phyloP scores from a whole-genome alignment of 495 filamentous ascomycete genomes.

The Lasiosphaeria miniovina region DNA sequence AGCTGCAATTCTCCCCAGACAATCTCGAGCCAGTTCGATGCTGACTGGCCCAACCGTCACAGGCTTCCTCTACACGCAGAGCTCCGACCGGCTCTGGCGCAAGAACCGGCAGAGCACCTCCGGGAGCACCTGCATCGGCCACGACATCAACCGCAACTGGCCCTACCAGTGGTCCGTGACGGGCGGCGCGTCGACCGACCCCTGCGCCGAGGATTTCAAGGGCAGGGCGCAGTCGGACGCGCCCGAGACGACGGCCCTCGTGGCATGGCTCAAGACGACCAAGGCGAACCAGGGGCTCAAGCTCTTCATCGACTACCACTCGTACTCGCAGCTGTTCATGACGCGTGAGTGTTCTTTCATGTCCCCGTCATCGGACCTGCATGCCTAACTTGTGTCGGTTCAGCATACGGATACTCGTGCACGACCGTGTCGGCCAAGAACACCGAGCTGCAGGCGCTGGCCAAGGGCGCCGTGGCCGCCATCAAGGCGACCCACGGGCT shows the following conservation, averaged over 20 bases:
- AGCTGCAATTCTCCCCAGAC: background rate
- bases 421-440: slow-evolving; percentile 38
- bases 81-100: slow-evolving; percentile 57
- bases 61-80: slow-evolving; percentile 56
- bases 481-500: slow-evolving; percentile 51
- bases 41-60: slow-evolving; percentile 55
- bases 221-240: slow-evolving; percentile 44
- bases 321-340: slow-evolving; percentile 51
- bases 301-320: slow-evolving; percentile 60
- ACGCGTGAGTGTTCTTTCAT: slow-evolving; percentile 19
- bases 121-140: slow-evolving; percentile 49
- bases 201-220: slow-evolving; percentile 53
- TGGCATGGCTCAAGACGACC: slow-evolving; percentile 37
- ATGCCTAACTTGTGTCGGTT: slow-evolving; percentile 5
- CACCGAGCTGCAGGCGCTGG: slow-evolving; percentile 43
- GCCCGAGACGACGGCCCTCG: slow-evolving; percentile 49
- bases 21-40: slow-evolving; percentile 41
- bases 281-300: slow-evolving; percentile 47
- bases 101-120: slow-evolving; percentile 56
- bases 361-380: background rate
- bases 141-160: slow-evolving; percentile 67
- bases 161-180: slow-evolving; percentile 47
- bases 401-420: slow-evolving; percentile 40
- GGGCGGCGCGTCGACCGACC: slow-evolving; percentile 49
- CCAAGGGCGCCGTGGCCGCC: slow-evolving; percentile 40